A percentile compares a stretch with the other conserved stretches of the same genome.
These are phyloP conservation scores for Mastigamoeba balamuthi DNA, from an alignment of 78 protist genomes.

Conservation along the genomic window DNA sequence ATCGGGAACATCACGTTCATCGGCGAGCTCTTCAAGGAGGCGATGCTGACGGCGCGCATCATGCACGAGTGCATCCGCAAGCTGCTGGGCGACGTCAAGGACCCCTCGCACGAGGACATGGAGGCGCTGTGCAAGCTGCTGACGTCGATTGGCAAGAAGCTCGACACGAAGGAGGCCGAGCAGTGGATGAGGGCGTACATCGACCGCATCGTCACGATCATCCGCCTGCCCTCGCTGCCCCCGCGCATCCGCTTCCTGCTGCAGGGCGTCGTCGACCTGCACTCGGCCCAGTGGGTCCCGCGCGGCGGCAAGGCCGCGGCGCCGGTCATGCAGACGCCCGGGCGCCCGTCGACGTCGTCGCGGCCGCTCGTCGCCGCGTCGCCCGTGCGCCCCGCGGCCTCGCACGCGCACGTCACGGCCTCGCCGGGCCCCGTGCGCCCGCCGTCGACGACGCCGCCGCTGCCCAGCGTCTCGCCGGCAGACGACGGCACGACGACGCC, in stretches of 20 bases:
- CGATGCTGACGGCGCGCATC: not conserved
- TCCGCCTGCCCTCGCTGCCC: not conserved
- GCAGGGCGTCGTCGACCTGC: not conserved
- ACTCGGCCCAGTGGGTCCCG: not conserved
- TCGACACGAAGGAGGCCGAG: not conserved
- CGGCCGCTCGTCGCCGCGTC: no score
- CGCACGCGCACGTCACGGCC: no score
- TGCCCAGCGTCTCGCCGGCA: no score
- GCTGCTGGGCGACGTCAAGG: not conserved
- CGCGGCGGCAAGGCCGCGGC: no score
- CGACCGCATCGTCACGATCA: not conserved
- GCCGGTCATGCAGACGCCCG: no score
- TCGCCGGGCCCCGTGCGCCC: no score
- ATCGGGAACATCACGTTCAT: conserved; percentile 16
- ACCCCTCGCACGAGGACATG: not conserved
- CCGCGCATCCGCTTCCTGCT: not conserved
- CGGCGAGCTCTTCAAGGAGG: conserved; percentile 1
- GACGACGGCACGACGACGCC: no score
- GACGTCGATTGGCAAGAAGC: conserved; percentile 1
- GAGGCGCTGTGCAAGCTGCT: conserved; percentile 7
- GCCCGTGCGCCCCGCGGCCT: no score
- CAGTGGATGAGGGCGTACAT: not conserved
- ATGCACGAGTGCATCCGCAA: conserved; percentile 2
- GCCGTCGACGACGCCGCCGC: no score
- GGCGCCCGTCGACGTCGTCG: no score